phyloP scores from a whole-genome alignment of 75 land plant genomes.

The Selaginella moellendorffii region DNA sequence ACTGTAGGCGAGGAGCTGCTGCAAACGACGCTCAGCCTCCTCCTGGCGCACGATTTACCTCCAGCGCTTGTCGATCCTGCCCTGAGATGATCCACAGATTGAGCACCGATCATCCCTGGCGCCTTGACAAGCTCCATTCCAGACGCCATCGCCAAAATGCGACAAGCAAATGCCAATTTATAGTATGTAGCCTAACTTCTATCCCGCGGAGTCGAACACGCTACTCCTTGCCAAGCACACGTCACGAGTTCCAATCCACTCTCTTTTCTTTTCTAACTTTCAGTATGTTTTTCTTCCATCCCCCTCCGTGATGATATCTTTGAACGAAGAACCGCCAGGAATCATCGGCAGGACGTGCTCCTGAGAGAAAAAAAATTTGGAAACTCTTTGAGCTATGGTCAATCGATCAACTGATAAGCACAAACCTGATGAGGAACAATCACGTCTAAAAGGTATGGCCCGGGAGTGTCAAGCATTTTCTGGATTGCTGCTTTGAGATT shows the following conservation, averaged over 20 bases:
- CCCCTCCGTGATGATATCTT: constrained; percentile 82
- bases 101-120: not conserved
- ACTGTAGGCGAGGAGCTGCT: not conserved
- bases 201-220: no score
- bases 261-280: no score
- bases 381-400: no score
- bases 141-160: not conserved
- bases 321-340: constrained; percentile 69
- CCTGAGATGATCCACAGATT: not conserved
- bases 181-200: no score
- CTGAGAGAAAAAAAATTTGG: no score
- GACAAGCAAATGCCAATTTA: no score
- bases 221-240: no score
- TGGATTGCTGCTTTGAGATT: constrained; percentile 57
- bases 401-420: no score
- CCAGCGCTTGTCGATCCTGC: no score
- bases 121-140: not conserved
- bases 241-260: no score
- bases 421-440: constrained; percentile 63
- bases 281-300: no score
- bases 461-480: constrained; percentile 78
- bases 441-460: constrained; percentile 82
- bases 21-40: not conserved
- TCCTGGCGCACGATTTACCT: not conserved
- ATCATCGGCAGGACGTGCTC: constrained; percentile 95